Evolutionary conservation across 371 early-diverging fungal genomes (phyloP).

Genomic region (Syncephalastrum contaminatum): DNA sequence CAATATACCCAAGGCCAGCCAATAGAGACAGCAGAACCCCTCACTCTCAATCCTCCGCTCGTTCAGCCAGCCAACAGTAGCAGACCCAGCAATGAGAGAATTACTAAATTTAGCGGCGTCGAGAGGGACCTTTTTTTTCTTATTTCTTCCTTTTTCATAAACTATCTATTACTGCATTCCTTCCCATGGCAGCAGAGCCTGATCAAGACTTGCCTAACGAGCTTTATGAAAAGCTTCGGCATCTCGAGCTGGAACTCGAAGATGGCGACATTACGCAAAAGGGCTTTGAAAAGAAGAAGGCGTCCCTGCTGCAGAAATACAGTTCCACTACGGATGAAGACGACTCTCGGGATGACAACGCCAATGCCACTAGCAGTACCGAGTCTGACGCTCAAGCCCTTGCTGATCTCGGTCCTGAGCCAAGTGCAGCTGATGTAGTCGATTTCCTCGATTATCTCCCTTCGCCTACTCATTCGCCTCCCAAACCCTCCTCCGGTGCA

Average conservation of each 20-base stretch:
- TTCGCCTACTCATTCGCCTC: slow-evolving; percentile 49
- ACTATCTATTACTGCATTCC: too few relatives aligned
- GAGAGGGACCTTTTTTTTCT: too few relatives aligned
- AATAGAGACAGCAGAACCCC: too few relatives aligned
- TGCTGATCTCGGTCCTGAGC: slow-evolving; percentile 40
- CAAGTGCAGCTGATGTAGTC: slow-evolving; percentile 53
- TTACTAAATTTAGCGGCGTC: too few relatives aligned
- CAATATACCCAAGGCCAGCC: too few relatives aligned
- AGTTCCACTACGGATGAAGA: neutral
- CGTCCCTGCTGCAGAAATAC: slow-evolving; percentile 27
- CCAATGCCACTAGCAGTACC: neutral
- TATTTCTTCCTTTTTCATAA: too few relatives aligned
- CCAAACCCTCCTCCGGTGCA: slow-evolving; percentile 19
- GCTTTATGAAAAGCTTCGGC: slow-evolving; percentile 43
- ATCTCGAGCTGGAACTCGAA: slow-evolving; percentile 55
- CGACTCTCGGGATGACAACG: neutral
- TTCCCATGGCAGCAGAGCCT: slow-evolving; percentile 14
- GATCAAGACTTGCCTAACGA: slow-evolving; percentile 39
- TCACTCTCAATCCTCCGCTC: too few relatives aligned
- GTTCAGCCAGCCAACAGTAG: too few relatives aligned
- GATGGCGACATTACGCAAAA: slow-evolving; percentile 73
- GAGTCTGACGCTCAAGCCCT: slow-evolving; percentile 5
- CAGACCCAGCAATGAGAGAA: too few relatives aligned
- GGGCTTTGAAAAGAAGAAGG: slow-evolving; percentile 63
- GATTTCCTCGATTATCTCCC: slow-evolving; percentile 51